Percentiles rank a stretch among this genome's conserved stretches.
Conservation (phyloP, 2,329 filamentous ascomycete species). For the Xylariaceae sp. region DNA sequence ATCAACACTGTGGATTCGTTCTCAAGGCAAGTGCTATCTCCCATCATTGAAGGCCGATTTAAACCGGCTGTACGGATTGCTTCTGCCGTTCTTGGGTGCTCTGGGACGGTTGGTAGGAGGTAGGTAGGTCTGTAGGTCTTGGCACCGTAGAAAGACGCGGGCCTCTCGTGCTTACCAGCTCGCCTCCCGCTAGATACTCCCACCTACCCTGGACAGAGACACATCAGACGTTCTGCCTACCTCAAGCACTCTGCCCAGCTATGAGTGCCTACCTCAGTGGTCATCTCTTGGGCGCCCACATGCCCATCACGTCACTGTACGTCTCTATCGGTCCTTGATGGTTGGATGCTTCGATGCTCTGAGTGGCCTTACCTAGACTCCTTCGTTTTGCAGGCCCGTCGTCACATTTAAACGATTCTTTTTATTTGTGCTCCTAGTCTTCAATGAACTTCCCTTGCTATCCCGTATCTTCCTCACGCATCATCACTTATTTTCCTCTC, state of each 20-base stretch:
- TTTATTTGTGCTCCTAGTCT: background rate
- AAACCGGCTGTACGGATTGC: too few relatives aligned
- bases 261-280: background rate
- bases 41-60: background rate
- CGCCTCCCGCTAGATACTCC: background rate
- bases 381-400: background rate
- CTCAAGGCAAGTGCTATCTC: background rate
- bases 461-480: background rate
- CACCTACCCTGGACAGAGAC: background rate
- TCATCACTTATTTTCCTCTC: background rate
- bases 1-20: background rate
- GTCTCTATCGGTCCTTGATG: background rate
- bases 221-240: background rate
- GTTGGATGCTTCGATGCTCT: background rate
- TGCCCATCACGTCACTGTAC: background rate
- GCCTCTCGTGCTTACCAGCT: background rate
- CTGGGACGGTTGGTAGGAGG: too few relatives aligned
- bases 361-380: slow-evolving; percentile 1
- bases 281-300: background rate
- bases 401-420: background rate
- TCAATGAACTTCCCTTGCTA: background rate
- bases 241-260: background rate
- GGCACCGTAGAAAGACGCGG: background rate
- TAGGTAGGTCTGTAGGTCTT: background rate
- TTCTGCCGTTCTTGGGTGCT: too few relatives aligned